Conservation (phyloP, 371 early-diverging fungal species). For the Haplosporangium sp. region DNA sequence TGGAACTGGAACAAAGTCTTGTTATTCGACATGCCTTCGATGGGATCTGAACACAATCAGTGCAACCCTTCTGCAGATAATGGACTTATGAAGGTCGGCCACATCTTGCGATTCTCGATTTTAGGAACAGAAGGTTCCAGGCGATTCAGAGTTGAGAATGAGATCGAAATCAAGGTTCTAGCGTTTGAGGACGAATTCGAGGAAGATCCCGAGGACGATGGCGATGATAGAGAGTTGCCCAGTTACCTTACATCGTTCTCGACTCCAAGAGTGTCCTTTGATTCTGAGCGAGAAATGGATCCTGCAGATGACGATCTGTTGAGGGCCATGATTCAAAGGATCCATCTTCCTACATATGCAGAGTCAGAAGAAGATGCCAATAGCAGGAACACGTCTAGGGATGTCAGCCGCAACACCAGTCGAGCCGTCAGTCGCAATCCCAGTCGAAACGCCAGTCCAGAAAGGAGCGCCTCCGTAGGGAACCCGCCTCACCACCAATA, state of each 20-base stretch:
- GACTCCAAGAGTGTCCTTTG: slow-evolving; percentile 46
- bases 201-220: slow-evolving; percentile 20
- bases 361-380: slow-evolving; percentile 51
- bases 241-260: slow-evolving; percentile 48
- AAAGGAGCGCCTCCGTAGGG: slow-evolving; percentile 21
- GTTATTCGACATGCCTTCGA: slow-evolving; percentile 48
- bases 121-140: slow-evolving; percentile 37
- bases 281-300: slow-evolving; percentile 47
- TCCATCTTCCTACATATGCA: slow-evolving; percentile 51
- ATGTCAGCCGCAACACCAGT: slow-evolving; percentile 31
- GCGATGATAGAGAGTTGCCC: slow-evolving; percentile 29
- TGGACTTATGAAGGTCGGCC: slow-evolving; percentile 48
- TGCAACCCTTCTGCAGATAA: slow-evolving; percentile 51
- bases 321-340: slow-evolving; percentile 37
- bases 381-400: slow-evolving; percentile 37
- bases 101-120: slow-evolving; percentile 45
- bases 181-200: slow-evolving; percentile 47
- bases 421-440: slow-evolving; percentile 10
- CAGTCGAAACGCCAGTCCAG: slow-evolving; percentile 29
- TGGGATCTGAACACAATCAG: slow-evolving; percentile 43
- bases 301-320: slow-evolving; percentile 44
- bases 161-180: slow-evolving; percentile 37
- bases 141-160: slow-evolving; percentile 43
- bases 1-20: slow-evolving; percentile 54
- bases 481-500: slow-evolving; percentile 6